A percentile compares a stretch with the other conserved stretches of the same genome.
Evolutionary conservation across 192 early-diverging fungal species (phyloP).

Genomic region (Paraglomus occultum): DNA sequence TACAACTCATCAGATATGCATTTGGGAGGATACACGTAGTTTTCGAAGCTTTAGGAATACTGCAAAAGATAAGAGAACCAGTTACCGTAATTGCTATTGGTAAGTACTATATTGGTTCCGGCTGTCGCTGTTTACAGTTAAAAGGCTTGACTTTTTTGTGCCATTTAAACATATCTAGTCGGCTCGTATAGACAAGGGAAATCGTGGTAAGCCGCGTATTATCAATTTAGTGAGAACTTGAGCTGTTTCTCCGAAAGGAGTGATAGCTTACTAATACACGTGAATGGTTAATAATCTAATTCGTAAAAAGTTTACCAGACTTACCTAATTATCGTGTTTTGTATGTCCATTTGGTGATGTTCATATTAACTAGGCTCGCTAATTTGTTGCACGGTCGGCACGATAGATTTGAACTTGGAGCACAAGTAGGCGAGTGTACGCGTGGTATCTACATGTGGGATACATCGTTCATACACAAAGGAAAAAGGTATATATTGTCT

Average conservation of each 20-base stretch:
- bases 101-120: background rate
- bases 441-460: constrained; percentile 27
- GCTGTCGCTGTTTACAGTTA: background rate
- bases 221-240: too few species aligned
- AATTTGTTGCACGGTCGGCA: constrained; percentile 24
- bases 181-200: constrained; percentile 24
- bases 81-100: constrained; percentile 11
- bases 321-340: too few species aligned
- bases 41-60: background rate
- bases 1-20: background rate
- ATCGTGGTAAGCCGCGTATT: background rate
- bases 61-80: constrained; percentile 8
- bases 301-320: too few species aligned
- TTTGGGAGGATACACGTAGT: background rate
- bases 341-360: too few species aligned
- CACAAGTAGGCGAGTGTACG: constrained; percentile 15
- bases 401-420: constrained; percentile 19
- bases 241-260: too few species aligned
- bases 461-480: constrained; percentile 10
- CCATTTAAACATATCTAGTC: background rate
- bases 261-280: too few species aligned
- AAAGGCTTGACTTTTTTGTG: background rate
- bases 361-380: background rate
- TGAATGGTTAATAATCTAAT: too few species aligned
- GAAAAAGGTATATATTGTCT: background rate